Evolutionary conservation across 108 stramenopile species (phyloP), one percentile per base, ranked within the genome.

Genomic region (Skeletonema potamos): DNA sequence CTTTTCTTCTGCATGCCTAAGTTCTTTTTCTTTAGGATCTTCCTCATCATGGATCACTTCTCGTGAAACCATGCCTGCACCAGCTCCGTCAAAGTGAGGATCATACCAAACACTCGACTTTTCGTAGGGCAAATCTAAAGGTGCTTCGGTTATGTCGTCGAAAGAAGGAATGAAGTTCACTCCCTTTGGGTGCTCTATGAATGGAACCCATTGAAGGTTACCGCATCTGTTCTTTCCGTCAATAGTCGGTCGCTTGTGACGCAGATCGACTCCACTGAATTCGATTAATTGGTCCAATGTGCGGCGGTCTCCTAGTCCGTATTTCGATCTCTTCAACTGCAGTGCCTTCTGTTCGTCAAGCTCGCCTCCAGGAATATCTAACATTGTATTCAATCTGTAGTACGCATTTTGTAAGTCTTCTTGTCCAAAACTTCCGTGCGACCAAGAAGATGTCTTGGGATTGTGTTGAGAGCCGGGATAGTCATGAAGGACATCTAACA

Each of bases 121-220:
- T 15, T 83, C 82, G 34, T 78, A 78, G 11, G 81, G 76, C 46
- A 77, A 20, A 51, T 83, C 82, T 20, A 83, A 17, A 13, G 82
- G 82, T 27, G 58, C 64, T 34, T 77, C 75, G 0, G 72, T 68
- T 43, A 58, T 56, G 5, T 68, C 66, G 58, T 79, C 64, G 34
- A 75, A 83, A 12, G 30, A 34, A 10, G 82, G 82, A 27, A 83
- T 79, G 58, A 57, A 74, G 54, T 83, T 77, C 32, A 68, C 72
- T 29, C 82, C 82, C 37, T 62, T 70, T n/a, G 78, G 78, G 58
- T 79, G 68, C 28, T 89, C 85, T 18, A 63, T 64, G 54, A 78
- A 95, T 26, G 91, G 89, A 26, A 91, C 88, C 93, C 93, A 95
- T 18, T 84, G 64, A 20, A 92, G n/a, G 64, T 95, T 95, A 9